Evolutionary conservation across 1,284 basidiomycete species (phyloP).

Genomic region (Phellopilus nigrolimitatus): DNA sequence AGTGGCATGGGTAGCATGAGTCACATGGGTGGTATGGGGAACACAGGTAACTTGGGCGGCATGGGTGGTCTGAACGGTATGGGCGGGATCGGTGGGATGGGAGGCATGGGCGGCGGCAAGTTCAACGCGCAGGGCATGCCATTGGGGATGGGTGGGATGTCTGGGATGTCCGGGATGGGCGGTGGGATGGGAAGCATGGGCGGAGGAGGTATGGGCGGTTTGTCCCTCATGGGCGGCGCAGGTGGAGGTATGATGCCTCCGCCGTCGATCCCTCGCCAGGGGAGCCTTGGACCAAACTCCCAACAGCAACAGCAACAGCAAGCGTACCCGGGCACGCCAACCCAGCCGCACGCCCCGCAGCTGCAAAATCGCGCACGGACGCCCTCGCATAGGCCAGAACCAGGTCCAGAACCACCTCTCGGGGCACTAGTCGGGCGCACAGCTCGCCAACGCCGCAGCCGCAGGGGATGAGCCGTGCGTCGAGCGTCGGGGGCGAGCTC

Average conservation of each 20-base stretch:
- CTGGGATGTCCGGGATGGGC: constrained; percentile 6
- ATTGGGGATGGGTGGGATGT: constrained; percentile 10
- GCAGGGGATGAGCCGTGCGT: constrained; percentile 1
- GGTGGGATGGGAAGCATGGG: background rate
- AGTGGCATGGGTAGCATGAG: constrained; percentile 6
- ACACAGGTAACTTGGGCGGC: constrained; percentile 2
- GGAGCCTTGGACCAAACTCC: background rate
- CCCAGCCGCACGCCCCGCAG: no score
- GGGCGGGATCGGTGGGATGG: background rate
- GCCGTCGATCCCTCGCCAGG: constrained; percentile 24
- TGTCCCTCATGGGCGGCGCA: constrained; percentile 21
- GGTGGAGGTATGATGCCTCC: constrained; percentile 28
- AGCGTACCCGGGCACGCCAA: no score
- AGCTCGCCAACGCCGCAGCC: constrained; percentile 6
- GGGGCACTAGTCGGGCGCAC: background rate
- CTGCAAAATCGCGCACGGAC: no score
- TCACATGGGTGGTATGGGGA: constrained; percentile 5
- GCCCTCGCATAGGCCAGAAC: background rate
- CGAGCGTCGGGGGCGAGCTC: constrained; percentile 10
- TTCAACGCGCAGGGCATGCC: background rate
- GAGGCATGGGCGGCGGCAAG: background rate
- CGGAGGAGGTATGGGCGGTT: background rate
- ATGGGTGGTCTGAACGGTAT: constrained; percentile 6
- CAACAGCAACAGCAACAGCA: background rate
- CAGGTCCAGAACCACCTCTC: background rate